Conservation (phyloP, 2,329 filamentous ascomycete genomes). For the Talaromyces albobiverticillius region DNA sequence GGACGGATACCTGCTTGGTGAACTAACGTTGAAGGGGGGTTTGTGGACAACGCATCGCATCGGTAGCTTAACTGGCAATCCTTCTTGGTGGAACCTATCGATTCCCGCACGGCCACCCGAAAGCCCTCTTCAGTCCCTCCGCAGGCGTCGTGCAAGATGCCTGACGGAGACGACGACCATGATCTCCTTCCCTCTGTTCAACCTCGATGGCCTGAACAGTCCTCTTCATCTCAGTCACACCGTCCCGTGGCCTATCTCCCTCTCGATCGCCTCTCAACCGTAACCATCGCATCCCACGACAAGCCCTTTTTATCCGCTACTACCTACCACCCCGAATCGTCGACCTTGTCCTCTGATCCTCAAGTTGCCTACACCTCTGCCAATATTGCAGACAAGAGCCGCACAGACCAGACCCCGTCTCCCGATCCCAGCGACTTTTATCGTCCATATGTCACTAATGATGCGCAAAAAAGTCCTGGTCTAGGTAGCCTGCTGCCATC, state of each 20-base stretch:
- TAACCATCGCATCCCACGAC: conserved; percentile 25
- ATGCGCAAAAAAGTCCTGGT: conserved; percentile 26
- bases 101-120: conserved; percentile 29
- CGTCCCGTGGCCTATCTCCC: conserved; percentile 20
- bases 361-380: background rate
- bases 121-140: conserved; percentile 23
- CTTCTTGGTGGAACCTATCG: conserved; percentile 14
- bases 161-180: conserved; percentile 40
- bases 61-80: conserved; percentile 22
- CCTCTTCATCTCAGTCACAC: conserved; percentile 25
- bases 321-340: conserved; percentile 24
- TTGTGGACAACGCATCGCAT: conserved; percentile 36
- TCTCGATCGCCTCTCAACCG: conserved; percentile 27
- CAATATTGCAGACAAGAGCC: conserved; percentile 15
- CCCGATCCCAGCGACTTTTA: conserved; percentile 54
- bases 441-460: conserved; percentile 40
- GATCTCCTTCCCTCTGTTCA: conserved; percentile 13
- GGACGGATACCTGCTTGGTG: background rate
- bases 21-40: conserved; percentile 17
- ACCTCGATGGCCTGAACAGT: conserved; percentile 7
- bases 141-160: conserved; percentile 38
- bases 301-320: conserved; percentile 22
- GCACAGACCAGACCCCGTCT: conserved; percentile 25
- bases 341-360: background rate
- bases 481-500: conserved; percentile 18